Base-by-base conservation (phyloP, 768 basidiomycete genomes). In the Boletellus sp. region DNA sequence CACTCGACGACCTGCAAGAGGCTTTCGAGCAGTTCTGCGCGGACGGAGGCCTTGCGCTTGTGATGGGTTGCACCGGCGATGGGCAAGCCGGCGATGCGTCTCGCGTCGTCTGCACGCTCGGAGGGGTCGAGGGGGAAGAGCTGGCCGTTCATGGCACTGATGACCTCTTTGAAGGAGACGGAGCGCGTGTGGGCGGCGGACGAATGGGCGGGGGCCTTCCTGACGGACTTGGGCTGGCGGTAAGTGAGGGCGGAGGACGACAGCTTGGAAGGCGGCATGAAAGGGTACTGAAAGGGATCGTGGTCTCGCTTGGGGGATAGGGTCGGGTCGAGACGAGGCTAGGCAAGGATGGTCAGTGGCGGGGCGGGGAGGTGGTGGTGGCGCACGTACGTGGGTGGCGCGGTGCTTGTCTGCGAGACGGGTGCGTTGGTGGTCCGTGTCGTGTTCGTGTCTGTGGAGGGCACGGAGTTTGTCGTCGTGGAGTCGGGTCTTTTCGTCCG, bases 81-180 rank as follows among this genome's bases (percentile, higher is more conserved):
- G 24, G 55, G 53, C 42, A 68, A 4, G 20, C 65, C 67, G 4
- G 63, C 52, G 33, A 65, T 54, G 41, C 64, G 62, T 37, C 59
- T 54, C 24, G 70, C 62, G 24, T 70, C 68, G 12, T 65, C 63
- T 32, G 50, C 68, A 45, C 59, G 70, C 58, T 57, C 68, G 44
- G 54, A 62, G 32, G 61, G 48, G 26, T 77, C 72, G 5, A 62
- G 52, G 2, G 76, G 79, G 56, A 85, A 85, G 17, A 85, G 69
- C 5, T 74, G 70, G 5, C 83, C 83, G 36, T 77, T 72, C 79
- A 85, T 83, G 60, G 77, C 75, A 39, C 61, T 61, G 38, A 81
- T 65, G 43, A 85, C 82, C 32, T 81, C 79, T 42, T 73, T 71
- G 63, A 85, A 84, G 1, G 78, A 64, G 11, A 85, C 75, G 7